A percentile compares a stretch with the other conserved stretches of the same genome.
These are phyloP conservation scores for Collybia sp. DNA, from an alignment of 768 basidiomycete genomes.

Conservation along the genomic window DNA sequence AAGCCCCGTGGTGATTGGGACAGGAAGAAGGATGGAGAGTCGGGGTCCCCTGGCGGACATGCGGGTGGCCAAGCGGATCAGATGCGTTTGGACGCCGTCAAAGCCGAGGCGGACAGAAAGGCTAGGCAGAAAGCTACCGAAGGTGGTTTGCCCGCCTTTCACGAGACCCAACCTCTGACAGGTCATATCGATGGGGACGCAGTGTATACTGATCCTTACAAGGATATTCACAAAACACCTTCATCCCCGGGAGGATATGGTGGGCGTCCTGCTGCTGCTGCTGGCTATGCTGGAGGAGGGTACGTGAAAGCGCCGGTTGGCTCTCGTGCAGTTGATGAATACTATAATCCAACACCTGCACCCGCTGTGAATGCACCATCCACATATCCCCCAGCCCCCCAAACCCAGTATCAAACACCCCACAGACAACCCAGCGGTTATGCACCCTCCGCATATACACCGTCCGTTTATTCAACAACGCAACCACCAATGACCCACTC, in stretches of 20 bases:
- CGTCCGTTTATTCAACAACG: conserved; percentile 22
- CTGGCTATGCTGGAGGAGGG: conserved; percentile 42
- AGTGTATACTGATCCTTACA: conserved; percentile 46
- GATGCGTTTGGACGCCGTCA: conserved; percentile 79
- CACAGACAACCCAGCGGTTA: conserved; percentile 32
- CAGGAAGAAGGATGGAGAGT: conserved; percentile 24
- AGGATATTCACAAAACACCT: conserved; percentile 14
- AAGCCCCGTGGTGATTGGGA: conserved; percentile 34
- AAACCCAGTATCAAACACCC: conserved; percentile 35
- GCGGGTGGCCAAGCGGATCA: conserved; percentile 52
- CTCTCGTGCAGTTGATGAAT: conserved; percentile 71
- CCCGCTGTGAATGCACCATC: conserved; percentile 17
- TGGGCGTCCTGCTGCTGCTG: conserved; percentile 22
- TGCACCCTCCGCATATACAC: conserved; percentile 27
- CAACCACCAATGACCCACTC: conserved; percentile 13
- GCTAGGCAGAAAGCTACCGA: conserved; percentile 56
- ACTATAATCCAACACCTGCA: conserved; percentile 40
- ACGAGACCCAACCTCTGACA: conserved; percentile 70
- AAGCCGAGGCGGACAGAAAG: conserved; percentile 83
- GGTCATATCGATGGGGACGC: conserved; percentile 52
- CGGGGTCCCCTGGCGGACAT: conserved; percentile 21
- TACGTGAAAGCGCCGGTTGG: conserved; percentile 65
- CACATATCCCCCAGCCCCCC: conserved; percentile 43
- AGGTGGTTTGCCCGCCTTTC: conserved; percentile 70
- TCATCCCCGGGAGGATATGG: conserved; percentile 25